Evolutionary conservation across 106 monocot genomes (phyloP), one percentile per base, ranked within the genome.

Genomic region (Triglochin maritima): DNA sequence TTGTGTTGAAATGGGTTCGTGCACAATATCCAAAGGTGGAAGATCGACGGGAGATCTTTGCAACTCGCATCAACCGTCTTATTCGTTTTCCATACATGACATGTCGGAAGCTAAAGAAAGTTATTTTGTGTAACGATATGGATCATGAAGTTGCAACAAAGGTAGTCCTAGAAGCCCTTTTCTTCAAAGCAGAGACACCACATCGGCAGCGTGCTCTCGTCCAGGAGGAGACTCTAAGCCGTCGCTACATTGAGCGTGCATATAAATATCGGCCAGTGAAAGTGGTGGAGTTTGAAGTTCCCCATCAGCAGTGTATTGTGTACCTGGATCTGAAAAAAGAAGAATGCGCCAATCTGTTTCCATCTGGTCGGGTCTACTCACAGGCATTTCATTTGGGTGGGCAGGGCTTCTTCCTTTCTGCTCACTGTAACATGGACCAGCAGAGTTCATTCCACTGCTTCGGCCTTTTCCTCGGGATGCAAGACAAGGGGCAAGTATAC

Each of bases 1-100:
- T 76, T 47, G 76, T 76, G 29, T 55, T 76, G 9, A 61, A 69
- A 46, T 76, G 76, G 76, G 76, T n/a, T 13, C 76, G 76, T 5
- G 49, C 51, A 6, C 76, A 65, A 52, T 76, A 63, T 56, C 51
- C 69, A 41, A 69, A 60, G 47, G 8, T 55, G 4, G 76, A 76
- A 48, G 76, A 76, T 5, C 68, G 76, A 6, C 68, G 62, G 11
- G 69, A 69, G 17, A 54, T 69, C 8, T 53, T 76, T 2, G 62
- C 69, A 9, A 9, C 42, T 12, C 65, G 49, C 17, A 52, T 76
- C 3, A 46, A n/a, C 45, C 63, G 55, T 9, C 76, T 76, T 51
- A 63, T 76, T 12, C 60, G 69, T 0, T 76, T 76, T 53, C 76
- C 76, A 12, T 47, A 52, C 12, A 69, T 76, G 76, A 58, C 76